A percentile compares a stretch with the other conserved stretches of the same genome.
Conservation (phyloP, 139 green algal genomes). For the Pseudopediastrum boryanum region DNA sequence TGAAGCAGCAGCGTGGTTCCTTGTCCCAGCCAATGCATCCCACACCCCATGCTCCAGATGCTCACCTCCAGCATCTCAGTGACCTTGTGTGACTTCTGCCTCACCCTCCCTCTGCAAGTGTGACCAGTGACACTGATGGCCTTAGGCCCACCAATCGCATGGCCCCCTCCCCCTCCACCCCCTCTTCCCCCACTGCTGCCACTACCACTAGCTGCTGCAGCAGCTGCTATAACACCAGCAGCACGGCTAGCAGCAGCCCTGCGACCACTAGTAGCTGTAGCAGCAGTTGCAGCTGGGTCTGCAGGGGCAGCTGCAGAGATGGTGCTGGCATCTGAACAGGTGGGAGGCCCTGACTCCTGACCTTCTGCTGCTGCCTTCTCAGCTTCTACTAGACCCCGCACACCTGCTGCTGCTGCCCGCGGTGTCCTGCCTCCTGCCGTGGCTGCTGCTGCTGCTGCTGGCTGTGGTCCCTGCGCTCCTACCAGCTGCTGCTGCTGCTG, state of each 20-base stretch:
- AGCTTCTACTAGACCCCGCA: too few species aligned
- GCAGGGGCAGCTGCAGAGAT: too few species aligned
- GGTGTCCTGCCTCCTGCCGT: not conserved
- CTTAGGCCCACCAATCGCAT: not conserved
- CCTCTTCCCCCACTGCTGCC: not conserved
- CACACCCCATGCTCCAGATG: too few species aligned
- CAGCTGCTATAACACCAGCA: conserved; percentile 5
- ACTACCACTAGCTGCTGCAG: conserved; percentile 1
- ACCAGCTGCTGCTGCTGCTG: not conserved
- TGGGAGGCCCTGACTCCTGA: too few species aligned
- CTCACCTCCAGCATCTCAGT: conserved; percentile 63
- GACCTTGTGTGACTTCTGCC: conserved; percentile 81
- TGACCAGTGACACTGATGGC: conserved; percentile 76
- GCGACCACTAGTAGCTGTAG: too few species aligned
- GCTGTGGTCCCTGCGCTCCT: too few species aligned
- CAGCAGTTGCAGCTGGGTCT: too few species aligned
- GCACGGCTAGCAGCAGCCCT: too few species aligned
- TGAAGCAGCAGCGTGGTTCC: too few species aligned
- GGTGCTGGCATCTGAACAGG: too few species aligned
- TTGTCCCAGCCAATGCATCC: not conserved
- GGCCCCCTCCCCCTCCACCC: not conserved
- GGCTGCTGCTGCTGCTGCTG: conserved; percentile 11
- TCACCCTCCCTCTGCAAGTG: conserved; percentile 78
- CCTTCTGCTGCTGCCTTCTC: too few species aligned
- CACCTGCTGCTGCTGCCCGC: not conserved